These are phyloP conservation scores for Trichaptum fuscoviolaceum DNA, from an alignment of 768 basidiomycete genomes.

Conservation along the genomic window DNA sequence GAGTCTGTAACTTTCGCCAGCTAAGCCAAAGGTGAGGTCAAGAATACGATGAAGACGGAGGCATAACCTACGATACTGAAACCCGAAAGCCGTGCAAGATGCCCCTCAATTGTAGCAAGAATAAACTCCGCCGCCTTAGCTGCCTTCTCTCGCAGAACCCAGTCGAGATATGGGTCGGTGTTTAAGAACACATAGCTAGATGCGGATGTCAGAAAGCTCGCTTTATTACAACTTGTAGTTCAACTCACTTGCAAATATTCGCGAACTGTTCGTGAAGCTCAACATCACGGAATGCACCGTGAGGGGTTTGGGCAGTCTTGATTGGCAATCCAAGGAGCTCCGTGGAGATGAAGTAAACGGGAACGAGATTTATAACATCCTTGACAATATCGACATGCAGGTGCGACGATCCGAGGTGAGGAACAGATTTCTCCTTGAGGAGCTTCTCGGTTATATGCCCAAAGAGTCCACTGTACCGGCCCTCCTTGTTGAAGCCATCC, in stretches of 20 bases:
- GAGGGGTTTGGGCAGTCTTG: slow-evolving; percentile 27
- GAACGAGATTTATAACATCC: slow-evolving; percentile 61
- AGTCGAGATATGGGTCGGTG: slow-evolving; percentile 25
- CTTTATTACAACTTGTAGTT: not conserved
- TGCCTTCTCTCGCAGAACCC: slow-evolving; percentile 26
- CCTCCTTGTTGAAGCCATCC: slow-evolving; percentile 14
- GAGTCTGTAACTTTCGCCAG: slow-evolving; percentile 11
- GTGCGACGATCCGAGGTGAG: slow-evolving; percentile 21
- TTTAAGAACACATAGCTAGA: slow-evolving; percentile 34
- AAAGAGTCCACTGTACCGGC: slow-evolving; percentile 8
- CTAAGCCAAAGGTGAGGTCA: slow-evolving; percentile 10
- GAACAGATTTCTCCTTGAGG: slow-evolving; percentile 26
- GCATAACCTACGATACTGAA: slow-evolving; percentile 20
- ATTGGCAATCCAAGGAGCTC: slow-evolving; percentile 48
- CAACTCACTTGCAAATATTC: slow-evolving; percentile 33
- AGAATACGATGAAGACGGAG: slow-evolving; percentile 6
- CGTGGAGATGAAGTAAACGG: slow-evolving; percentile 56
- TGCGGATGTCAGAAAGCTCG: slow-evolving; percentile 1
- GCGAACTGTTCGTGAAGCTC: slow-evolving; percentile 46
- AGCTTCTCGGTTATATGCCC: slow-evolving; percentile 1
- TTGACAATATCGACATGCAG: slow-evolving; percentile 53
- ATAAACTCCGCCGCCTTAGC: slow-evolving; percentile 22
- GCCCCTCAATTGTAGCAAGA: slow-evolving; percentile 19
- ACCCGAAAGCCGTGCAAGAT: slow-evolving; percentile 13
- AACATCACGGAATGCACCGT: slow-evolving; percentile 35